phyloP scores from a whole-genome alignment of 1,284 basidiomycete species.

The Garcileccinum viscosum region DNA sequence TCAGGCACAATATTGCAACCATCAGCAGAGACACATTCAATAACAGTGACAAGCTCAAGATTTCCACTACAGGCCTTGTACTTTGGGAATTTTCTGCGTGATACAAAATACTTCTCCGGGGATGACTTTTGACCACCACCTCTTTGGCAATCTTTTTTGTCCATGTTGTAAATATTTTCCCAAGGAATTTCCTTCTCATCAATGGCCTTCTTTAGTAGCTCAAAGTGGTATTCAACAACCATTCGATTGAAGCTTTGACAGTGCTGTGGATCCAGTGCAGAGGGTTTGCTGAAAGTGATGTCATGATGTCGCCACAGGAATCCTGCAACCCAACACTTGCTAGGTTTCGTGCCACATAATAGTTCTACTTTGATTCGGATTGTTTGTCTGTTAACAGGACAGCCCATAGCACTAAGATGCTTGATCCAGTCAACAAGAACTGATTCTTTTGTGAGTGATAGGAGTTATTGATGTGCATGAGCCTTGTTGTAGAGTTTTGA shows the following conservation, averaged over 20 bases:
- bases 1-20: background rate
- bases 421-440: background rate
- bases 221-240: conserved; percentile 1
- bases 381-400: background rate
- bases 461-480: background rate
- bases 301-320: background rate
- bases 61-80: background rate
- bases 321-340: background rate
- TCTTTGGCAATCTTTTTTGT: background rate
- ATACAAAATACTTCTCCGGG: background rate
- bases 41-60: background rate
- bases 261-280: background rate
- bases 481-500: too few species aligned
- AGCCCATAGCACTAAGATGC: background rate
- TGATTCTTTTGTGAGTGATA: background rate
- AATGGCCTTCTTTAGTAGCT: background rate
- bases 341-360: background rate
- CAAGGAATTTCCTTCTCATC: background rate
- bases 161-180: conserved; percentile 7
- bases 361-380: background rate
- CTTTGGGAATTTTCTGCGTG: background rate
- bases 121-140: background rate
- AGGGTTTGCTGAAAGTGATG: background rate
- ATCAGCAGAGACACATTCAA: background rate
- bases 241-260: conserved; percentile 1